Percentiles rank a stretch among this genome's conserved stretches.
phyloP scores from a whole-genome alignment of 1,284 basidiomycete species.

The Leccinum cinnamomeum region DNA sequence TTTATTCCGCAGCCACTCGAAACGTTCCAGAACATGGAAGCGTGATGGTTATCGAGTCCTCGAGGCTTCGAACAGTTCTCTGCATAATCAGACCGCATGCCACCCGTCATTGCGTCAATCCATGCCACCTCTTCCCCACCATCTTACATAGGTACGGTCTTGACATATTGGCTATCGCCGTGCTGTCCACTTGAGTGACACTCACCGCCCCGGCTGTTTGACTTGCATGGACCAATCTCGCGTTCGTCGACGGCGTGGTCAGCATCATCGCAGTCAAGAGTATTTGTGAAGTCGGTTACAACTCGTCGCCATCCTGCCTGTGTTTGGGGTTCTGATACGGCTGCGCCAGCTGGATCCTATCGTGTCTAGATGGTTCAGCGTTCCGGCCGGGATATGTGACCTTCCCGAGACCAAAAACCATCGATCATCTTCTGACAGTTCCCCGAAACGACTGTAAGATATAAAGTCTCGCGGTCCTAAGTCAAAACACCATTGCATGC shows the following conservation, averaged over 20 bases:
- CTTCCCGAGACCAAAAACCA: neutral
- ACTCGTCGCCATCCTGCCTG: neutral
- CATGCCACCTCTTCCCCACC: neutral
- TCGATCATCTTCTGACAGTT: neutral
- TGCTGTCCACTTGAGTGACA: neutral
- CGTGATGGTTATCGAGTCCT: neutral
- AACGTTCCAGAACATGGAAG: neutral
- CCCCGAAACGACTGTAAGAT: too few species aligned
- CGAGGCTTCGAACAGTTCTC: neutral
- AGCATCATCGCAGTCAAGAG: neutral
- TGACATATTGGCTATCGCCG: neutral
- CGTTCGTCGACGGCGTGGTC: neutral
- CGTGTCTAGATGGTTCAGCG: neutral
- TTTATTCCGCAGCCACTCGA: neutral
- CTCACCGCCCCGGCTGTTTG: neutral
- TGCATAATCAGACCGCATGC: neutral
- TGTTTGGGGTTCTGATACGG: neutral
- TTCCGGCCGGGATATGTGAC: neutral
- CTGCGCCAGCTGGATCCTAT: neutral
- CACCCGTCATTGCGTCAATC: neutral
- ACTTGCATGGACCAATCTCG: neutral
- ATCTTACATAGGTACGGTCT: neutral
- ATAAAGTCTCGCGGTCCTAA: too few species aligned
- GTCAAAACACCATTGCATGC: neutral
- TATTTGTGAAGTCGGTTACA: neutral